Evolutionary conservation across 2,329 filamentous ascomycete genomes (phyloP), one percentile per base, ranked within the genome.

Genomic region (Ambrosiella cleistominuta): DNA sequence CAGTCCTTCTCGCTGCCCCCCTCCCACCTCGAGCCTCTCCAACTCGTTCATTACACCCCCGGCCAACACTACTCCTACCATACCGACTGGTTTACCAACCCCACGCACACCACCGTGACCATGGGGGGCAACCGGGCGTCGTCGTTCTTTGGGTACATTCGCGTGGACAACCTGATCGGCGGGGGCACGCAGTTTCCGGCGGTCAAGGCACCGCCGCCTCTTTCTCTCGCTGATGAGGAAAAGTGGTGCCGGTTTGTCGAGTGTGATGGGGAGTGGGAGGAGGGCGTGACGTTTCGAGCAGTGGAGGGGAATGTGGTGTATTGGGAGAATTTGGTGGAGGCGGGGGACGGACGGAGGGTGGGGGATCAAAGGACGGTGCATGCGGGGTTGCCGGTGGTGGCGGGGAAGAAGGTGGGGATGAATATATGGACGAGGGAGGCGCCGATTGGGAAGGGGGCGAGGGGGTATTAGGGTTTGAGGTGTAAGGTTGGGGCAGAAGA

Each of bases 341-440:
- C n/a, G 13, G 13, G 17, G 12, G 68, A 71, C 17, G 70, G 70
- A 9, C 64, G 6, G 62, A 0, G 27, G 36, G 50, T 54, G 17
- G 73, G 74, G 0, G 72, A 75, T 57, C 65, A 69, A 60, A 67
- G 71, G 44, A 74, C 70, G 38, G 61, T 75, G 61, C 74, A 76
- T 63, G 73, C 73, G 0, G 74, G 74, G 1, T 58, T 76, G 61
- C 72, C 73, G 0, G 71, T 76, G 2, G 70, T 70, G 5, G 67
- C 65, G 38, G 74, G 74, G 6, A 68, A 68, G 44, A 76, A 77
- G 65, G 70, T 75, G 58, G 74, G 74, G 9, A 74, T 76, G 72
- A 76, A 76, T 59, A 75, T 76, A 40, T 77, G 74, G 73, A 76
- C 74, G 42, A 66, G 74, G 45, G 69, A 75, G 64, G 70, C 67